Percentiles rank a stretch among this genome's conserved stretches.
Conservation (phyloP, 1,284 basidiomycete species). For the Rhodotorula mucilaginosa region DNA sequence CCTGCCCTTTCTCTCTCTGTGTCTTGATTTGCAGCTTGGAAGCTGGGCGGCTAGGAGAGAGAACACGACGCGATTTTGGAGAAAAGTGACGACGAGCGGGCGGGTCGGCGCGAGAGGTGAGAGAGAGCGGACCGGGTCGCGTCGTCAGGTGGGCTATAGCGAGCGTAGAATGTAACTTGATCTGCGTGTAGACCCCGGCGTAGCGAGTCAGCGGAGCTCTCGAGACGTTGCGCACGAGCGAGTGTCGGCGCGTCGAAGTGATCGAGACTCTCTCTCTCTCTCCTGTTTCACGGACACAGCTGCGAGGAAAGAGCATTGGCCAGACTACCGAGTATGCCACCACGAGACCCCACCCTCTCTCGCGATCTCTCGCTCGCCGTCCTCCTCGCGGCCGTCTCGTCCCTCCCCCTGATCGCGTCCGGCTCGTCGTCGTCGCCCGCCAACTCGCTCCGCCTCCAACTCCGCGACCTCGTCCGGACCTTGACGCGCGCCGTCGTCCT, state of each 20-base stretch:
- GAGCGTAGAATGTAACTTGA: too few relatives aligned
- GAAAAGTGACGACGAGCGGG: background rate
- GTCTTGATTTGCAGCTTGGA: too few relatives aligned
- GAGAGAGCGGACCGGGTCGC: too few relatives aligned
- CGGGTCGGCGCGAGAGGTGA: background rate
- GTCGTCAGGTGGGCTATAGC: too few relatives aligned
- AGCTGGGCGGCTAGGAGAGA: too few relatives aligned
- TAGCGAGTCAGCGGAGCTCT: too few relatives aligned
- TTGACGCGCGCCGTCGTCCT: constrained; percentile 3
- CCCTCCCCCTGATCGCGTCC: constrained; percentile 20
- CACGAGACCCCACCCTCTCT: constrained; percentile 11
- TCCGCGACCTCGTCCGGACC: constrained; percentile 7
- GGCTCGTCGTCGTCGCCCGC: constrained; percentile 10
- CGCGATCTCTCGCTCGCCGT: constrained; percentile 21
- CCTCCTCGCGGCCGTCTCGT: constrained; percentile 9
- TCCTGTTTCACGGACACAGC: background rate
- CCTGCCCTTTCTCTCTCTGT: too few relatives aligned
- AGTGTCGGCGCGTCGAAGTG: background rate
- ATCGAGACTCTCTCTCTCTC: background rate
- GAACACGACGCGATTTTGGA: too few relatives aligned
- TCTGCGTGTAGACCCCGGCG: too few relatives aligned
- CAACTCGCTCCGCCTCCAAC: constrained; percentile 8
- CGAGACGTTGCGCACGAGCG: background rate
- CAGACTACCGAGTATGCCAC: background rate
- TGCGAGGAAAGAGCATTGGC: background rate